These are phyloP conservation scores for Aphanoascus verrucosus DNA, from an alignment of 2,329 filamentous ascomycete species.

Conservation along the genomic window DNA sequence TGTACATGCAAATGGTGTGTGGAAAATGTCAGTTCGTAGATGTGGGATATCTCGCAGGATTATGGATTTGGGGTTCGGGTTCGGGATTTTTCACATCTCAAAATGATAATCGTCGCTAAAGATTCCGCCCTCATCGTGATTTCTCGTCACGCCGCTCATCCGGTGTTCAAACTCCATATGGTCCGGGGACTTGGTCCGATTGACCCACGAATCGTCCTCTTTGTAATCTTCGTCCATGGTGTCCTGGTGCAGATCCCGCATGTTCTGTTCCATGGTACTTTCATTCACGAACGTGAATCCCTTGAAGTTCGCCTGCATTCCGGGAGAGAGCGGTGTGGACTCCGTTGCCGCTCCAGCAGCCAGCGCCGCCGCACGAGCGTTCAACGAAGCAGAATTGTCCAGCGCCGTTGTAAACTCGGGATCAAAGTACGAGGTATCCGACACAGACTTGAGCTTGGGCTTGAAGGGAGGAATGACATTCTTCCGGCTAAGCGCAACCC, in stretches of 20 bases:
- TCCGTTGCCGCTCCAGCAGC: conserved; percentile 71
- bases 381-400: conserved; percentile 75
- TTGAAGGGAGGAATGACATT: conserved; percentile 94
- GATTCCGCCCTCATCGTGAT: conserved; percentile 31
- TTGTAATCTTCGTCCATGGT: conserved; percentile 36
- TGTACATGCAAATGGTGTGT: conserved; percentile 5
- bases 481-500: conserved; percentile 79
- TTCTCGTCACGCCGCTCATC: conserved; percentile 37
- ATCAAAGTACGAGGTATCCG: conserved; percentile 96
- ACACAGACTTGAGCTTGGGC: conserved; percentile 89
- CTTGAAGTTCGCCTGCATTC: conserved; percentile 95
- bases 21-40: conserved; percentile 9
- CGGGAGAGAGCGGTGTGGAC: conserved; percentile 85
- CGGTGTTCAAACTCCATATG: conserved; percentile 25
- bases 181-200: not conserved
- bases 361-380: conserved; percentile 77
- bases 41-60: conserved; percentile 4
- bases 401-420: conserved; percentile 95
- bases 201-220: conserved; percentile 16
- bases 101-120: conserved; percentile 38
- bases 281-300: conserved; percentile 99
- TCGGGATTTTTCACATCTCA: conserved; percentile 39
- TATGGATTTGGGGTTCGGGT: too few species aligned
- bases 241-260: conserved; percentile 29
- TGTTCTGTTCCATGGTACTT: conserved; percentile 63